Percentiles rank a stretch among this genome's conserved stretches.
Conservation (phyloP, 108 stramenopile genomes). For the Nannochloropsis gaditana region DNA sequence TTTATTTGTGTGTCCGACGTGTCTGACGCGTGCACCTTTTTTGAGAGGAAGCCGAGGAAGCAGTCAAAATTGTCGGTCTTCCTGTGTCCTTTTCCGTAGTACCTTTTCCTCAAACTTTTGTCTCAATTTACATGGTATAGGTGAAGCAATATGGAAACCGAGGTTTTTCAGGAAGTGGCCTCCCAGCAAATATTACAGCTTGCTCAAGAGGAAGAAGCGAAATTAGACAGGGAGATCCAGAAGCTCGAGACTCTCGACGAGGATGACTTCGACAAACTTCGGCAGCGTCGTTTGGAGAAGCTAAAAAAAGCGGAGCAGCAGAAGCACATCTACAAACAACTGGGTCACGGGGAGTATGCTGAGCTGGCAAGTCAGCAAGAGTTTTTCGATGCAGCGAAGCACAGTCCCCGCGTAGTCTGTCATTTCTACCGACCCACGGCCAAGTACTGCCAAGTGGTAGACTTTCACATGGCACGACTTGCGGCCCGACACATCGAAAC, state of each 20-base stretch:
- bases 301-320: conserved; percentile 66
- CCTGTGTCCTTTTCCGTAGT: no score
- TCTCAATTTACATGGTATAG: no score
- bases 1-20: no score
- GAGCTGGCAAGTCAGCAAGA: conserved; percentile 67
- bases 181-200: neutral
- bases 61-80: no score
- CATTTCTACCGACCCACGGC: conserved; percentile 93
- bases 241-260: conserved; percentile 67
- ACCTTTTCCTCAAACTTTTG: no score
- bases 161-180: neutral
- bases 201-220: neutral
- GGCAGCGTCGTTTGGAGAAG: conserved; percentile 66
- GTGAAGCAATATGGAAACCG: neutral
- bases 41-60: no score
- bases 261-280: conserved; percentile 76
- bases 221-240: conserved; percentile 55
- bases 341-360: conserved; percentile 79
- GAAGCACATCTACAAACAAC: conserved; percentile 39
- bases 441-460: conserved; percentile 80
- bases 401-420: conserved; percentile 69
- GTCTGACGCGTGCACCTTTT: no score
- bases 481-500: conserved; percentile 86
- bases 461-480: conserved; percentile 72
- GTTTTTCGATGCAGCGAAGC: conserved; percentile 86